Evolutionary conservation across 352 stramenopile genomes (phyloP), one percentile per base, ranked within the genome.

Genomic region (Thalassiosira exigua): DNA sequence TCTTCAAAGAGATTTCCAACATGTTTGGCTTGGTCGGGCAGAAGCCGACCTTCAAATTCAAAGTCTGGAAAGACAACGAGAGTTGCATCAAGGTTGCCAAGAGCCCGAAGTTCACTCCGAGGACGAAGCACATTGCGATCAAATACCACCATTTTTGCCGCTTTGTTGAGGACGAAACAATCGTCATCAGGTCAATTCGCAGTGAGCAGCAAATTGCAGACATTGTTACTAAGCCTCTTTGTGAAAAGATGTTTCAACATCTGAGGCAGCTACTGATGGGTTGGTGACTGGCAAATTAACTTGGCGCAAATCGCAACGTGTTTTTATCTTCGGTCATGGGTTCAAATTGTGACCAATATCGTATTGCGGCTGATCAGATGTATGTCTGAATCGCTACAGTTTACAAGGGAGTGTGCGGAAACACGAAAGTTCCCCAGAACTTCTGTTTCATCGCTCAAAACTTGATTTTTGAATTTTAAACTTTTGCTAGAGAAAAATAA

Each of bases 101-200:
- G 36, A 44, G 36, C 36, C 36, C 36, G n/a, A 80, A 69, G 17
- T 51, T 84, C 19, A 72, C 77, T 30, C 65, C 58, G 30, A 14
- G 69, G 19, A 85, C 75, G 12, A 81, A 82, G 32, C 75, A 87
- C 57, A 67, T 85, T 26, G 62, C 58, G 29, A 32, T 72, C 0
- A 74, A 77, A 21, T 81, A 75, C 41, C 73, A 84, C 65, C 68
- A 85, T 22, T 90, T 90, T 51, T 30, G 57, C 12, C 27, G 26
- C 0, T 69, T 75, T 46, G 57, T 85, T 0, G 19, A 52, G 11
- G 0, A 14, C 32, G 58, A 53, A 9, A 9, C 29, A 44, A 80
- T 90, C 17, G 27, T 11, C 0, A 80, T 86, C 56, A 39, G n/a
- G n/a, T n/a, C n/a, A n/a, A n/a, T n/a, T n/a, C n/a, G n/a, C n/a